Conservation (phyloP, 1,284 basidiomycete genomes). For the Boletellus deceptivus region DNA sequence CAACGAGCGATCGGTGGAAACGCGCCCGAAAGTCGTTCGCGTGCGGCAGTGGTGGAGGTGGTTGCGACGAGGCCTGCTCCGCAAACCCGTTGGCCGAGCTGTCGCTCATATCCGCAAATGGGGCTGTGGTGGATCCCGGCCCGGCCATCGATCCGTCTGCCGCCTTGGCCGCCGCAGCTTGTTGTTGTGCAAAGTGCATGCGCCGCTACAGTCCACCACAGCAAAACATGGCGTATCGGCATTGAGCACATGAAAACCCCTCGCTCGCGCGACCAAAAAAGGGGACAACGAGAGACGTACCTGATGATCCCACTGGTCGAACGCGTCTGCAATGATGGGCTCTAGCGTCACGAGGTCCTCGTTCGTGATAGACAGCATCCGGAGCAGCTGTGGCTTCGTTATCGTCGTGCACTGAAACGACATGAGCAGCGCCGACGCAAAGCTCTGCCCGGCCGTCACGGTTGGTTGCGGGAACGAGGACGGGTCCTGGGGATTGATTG, state of each 20-base stretch:
- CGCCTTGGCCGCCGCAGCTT: conserved; percentile 34
- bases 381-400: conserved; percentile 69
- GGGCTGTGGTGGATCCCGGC: conserved; percentile 27
- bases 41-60: conserved; percentile 22
- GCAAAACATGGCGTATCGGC: too few species aligned
- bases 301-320: conserved; percentile 79
- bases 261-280: too few species aligned
- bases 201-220: conserved; percentile 45
- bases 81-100: conserved; percentile 32
- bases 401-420: conserved; percentile 70
- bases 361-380: conserved; percentile 67
- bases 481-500: conserved; percentile 38
- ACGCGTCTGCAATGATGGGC: conserved; percentile 74
- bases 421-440: conserved; percentile 67
- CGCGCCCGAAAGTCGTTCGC: conserved; percentile 66
- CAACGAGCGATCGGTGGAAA: conserved; percentile 63
- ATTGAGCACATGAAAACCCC: too few species aligned
- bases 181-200: conserved; percentile 55
- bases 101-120: conserved; percentile 36
- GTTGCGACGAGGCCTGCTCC: conserved; percentile 11
- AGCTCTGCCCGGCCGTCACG: conserved; percentile 59
- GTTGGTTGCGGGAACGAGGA: conserved; percentile 42
- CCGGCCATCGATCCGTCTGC: conserved; percentile 37
- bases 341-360: conserved; percentile 76
- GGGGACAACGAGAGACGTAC: conserved; percentile 37